Evolutionary conservation across 2,329 filamentous ascomycete genomes (phyloP), one percentile per base, ranked within the genome.

Genomic region (Leptographium galeiforme): DNA sequence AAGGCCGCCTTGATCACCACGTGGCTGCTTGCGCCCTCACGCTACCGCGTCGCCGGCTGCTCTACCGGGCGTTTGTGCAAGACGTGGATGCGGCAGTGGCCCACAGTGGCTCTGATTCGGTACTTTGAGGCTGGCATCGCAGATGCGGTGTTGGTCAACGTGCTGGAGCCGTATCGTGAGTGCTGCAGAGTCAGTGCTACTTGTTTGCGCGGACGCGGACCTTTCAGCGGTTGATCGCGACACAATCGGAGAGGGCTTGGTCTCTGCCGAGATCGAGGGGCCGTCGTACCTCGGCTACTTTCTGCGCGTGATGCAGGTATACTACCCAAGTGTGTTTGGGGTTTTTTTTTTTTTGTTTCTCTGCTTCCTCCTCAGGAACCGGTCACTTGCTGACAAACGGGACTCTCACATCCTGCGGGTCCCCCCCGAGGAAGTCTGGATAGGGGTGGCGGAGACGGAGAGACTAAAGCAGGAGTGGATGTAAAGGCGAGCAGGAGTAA

Each of bases 181-280:
- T 72, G 1, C 56, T 71, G n/a, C 64, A 68, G 52, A 67, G 65
- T 5, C 61, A 70, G n/a, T 66, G 60, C 33, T 71, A 72, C 45
- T 59, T 62, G 4, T 70, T 71, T 52, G 58, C 62, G 19, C 71
- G 71, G 53, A 66, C 69, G 0, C 58, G 56, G 0, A 61, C 65
- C 49, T 67, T 67, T 40, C 57, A 57, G 1, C 61, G 64, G 3
- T 55, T 69, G 16, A 63, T 68, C 12, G 62, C 8, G 66, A 70
- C 52, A 66, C 71, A 40, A 58, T 63, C 0, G 68, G 69, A 1
- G 57, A 57, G 0, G 69, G 68, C 0, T 56, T 72, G 1, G 55
- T 71, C 6, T 67, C 71, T 48, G 58, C 18, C 12, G 50, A 52
- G 10, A 53, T 58, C 18, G 58, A 59, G 11, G 54, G 41, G 4